Percentiles rank a stretch among this genome's conserved stretches.
Evolutionary conservation across 2,329 filamentous ascomycete species (phyloP).

Genomic region (Sodiomyces alkalinus): DNA sequence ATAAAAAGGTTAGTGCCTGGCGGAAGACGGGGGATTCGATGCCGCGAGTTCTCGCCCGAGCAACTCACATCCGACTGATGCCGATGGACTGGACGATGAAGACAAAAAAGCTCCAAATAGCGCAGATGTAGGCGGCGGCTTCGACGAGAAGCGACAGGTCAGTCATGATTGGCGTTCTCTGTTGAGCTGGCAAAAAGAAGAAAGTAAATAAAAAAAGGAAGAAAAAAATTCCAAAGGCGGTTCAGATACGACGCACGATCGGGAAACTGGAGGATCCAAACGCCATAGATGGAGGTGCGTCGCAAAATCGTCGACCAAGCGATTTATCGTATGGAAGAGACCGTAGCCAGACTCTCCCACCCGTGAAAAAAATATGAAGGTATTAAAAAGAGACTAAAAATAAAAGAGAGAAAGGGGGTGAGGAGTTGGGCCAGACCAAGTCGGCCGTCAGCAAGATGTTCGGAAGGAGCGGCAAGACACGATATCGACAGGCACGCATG

Average conservation of each 20-base stretch:
- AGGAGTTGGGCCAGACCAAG: neutral
- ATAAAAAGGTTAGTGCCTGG: neutral
- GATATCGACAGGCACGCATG: too few relatives aligned
- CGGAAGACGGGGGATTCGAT: neutral
- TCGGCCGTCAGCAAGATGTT: too few relatives aligned
- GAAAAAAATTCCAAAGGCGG: conserved; percentile 6
- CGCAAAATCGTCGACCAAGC: neutral
- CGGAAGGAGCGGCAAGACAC: too few relatives aligned
- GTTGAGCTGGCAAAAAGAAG: conserved; percentile 1
- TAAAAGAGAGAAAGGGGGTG: neutral
- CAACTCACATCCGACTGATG: conserved; percentile 39
- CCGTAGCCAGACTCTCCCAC: neutral
- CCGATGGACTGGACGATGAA: conserved; percentile 40
- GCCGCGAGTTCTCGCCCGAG: too few relatives aligned
- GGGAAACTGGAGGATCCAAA: too few relatives aligned
- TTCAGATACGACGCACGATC: too few relatives aligned
- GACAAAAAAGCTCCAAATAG: conserved; percentile 37
- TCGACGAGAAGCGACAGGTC: conserved; percentile 14
- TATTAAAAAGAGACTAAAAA: too few relatives aligned
- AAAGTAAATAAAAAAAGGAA: too few relatives aligned
- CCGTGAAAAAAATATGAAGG: neutral
- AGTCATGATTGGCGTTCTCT: conserved; percentile 1
- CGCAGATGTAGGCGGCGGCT: conserved; percentile 28
- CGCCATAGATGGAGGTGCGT: too few relatives aligned
- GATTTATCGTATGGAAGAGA: neutral